Base-by-base conservation (phyloP, 495 filamentous ascomycete genomes). In the Podospora tetraspora region DNA sequence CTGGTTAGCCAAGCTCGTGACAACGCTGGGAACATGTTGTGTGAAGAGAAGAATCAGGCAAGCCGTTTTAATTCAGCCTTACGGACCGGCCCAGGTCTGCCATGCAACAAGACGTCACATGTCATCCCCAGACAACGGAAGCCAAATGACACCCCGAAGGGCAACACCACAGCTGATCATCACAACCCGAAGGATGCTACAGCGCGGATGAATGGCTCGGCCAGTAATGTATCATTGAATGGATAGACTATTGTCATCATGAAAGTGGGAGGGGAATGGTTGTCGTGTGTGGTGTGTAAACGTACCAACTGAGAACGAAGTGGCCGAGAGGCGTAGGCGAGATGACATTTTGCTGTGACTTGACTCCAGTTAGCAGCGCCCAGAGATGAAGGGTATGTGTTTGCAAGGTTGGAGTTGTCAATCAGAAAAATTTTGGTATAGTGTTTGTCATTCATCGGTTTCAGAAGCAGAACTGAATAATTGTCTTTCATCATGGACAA, bases 191-290 rank as follows among this genome's bases (percentile, higher is more conserved):
- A 77, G 80, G 77, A 76, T 75, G 69, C 89, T 94, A 86, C 82
- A 89, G 92, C 96, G 84, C 75, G 89, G 87, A 85, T 92, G 88
- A 85, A 87, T 88, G 86, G 83, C 85, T 92, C 85, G 90, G 91
- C 81, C 72, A 78, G 82, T 81, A 86, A 81, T 27, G 84, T 77
- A 79, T 97, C 92, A 87, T 96, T 90, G 94, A 98, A 98, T 98
- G 94, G 94, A 98, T 98, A 91, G 89, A 92, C 94, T 94, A 83
- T 86, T 91, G 87, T 96, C 93, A 97, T 98, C 94, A 91, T 91
- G 79, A 83, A 67, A 61, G 61, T 37, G 65, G 19, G 58, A 43
- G 29, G 32, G 19, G 19, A 29, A 52, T 23, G 22, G n/a, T n/a
- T 56, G 9, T 9, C 19, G 29, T 16, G 29, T 25, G 59, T 61